phyloP scores from a whole-genome alignment of 495 filamentous ascomycete genomes.

The Penicillium robsamsonii region DNA sequence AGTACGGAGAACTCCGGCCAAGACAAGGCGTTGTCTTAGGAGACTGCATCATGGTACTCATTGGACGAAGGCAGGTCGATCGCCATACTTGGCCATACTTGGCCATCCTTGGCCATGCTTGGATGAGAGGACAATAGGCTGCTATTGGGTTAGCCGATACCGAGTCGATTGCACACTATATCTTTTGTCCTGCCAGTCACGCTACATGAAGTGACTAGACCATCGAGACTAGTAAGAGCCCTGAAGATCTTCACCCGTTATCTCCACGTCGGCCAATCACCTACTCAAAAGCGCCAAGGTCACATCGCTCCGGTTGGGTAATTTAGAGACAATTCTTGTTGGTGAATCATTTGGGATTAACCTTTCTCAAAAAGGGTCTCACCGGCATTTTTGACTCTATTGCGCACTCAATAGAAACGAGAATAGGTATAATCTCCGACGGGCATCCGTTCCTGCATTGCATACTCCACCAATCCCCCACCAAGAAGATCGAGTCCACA shows the following conservation, averaged over 20 bases:
- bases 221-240: constrained; percentile 7
- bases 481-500: too few species aligned
- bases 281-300: constrained; percentile 6
- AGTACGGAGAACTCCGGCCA: constrained; percentile 25
- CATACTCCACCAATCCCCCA: background rate
- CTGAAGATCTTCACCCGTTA: constrained; percentile 30
- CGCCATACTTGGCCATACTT: constrained; percentile 13
- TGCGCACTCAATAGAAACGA: background rate
- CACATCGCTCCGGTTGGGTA: constrained; percentile 18
- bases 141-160: constrained; percentile 4
- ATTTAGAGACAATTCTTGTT: background rate
- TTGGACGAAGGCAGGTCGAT: constrained; percentile 23
- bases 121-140: background rate
- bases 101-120: constrained; percentile 1
- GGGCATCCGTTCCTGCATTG: constrained; percentile 9
- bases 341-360: constrained; percentile 12
- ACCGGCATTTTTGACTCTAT: background rate
- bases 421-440: constrained; percentile 7
- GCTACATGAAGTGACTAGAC: background rate
- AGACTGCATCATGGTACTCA: constrained; percentile 12
- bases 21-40: constrained; percentile 6
- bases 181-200: background rate
- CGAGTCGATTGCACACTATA: background rate
- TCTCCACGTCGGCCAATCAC: constrained; percentile 25
- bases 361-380: background rate